A percentile compares a stretch with the other conserved stretches of the same genome.
Evolutionary conservation across 2,329 filamentous ascomycete genomes (phyloP).

Genomic region (Cladosporium sp.): DNA sequence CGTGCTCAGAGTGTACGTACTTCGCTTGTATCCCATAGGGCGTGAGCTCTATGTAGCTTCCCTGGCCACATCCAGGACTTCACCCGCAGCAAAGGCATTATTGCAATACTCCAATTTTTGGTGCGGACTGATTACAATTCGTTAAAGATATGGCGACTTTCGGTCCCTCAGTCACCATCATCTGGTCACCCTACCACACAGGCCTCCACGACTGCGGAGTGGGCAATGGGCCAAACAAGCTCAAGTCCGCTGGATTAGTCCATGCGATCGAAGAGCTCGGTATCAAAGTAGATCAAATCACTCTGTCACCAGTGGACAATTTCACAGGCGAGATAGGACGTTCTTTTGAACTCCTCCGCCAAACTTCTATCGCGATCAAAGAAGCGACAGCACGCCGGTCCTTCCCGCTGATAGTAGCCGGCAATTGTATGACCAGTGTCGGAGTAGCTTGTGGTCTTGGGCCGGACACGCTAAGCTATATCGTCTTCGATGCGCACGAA

Average conservation of each 20-base stretch:
- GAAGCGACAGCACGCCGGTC: background rate
- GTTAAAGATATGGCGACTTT: too few species aligned
- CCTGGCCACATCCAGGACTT: too few species aligned
- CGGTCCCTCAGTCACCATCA: background rate
- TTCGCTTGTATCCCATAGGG: too few species aligned
- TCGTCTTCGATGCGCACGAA: conserved; percentile 9
- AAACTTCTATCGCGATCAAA: background rate
- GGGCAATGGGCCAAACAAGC: background rate
- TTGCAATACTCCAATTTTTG: too few species aligned
- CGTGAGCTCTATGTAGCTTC: too few species aligned
- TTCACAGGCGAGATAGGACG: conserved; percentile 6
- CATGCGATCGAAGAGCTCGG: background rate
- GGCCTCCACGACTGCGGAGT: background rate
- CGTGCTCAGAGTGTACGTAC: too few species aligned
- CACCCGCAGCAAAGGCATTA: too few species aligned
- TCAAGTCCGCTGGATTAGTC: background rate
- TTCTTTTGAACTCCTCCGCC: conserved; percentile 6
- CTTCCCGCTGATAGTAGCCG: conserved; percentile 5
- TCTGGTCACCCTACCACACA: background rate
- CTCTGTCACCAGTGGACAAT: background rate
- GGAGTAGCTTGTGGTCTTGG: conserved; percentile 1
- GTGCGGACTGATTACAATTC: too few species aligned
- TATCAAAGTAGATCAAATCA: background rate
- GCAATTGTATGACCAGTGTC: conserved; percentile 1
- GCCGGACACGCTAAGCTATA: background rate